phyloP scores from a whole-genome alignment of 1,284 basidiomycete species.

The Mycena citricolor region DNA sequence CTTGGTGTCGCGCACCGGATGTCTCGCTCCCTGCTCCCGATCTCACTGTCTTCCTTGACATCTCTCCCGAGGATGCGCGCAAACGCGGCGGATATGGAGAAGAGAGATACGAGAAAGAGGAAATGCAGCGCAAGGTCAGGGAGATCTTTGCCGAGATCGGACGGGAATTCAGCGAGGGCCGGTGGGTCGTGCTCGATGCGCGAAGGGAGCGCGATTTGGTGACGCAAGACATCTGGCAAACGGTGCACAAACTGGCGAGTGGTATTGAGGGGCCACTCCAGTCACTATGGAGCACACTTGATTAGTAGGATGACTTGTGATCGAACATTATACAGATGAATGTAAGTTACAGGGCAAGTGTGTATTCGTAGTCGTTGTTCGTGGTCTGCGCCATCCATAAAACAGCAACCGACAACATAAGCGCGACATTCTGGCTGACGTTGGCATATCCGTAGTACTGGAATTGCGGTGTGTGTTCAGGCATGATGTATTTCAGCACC shows the following conservation, averaged over 20 bases:
- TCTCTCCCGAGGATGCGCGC: slow-evolving; percentile 71
- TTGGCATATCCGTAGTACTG: slow-evolving; percentile 94
- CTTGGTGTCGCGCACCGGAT: slow-evolving; percentile 88
- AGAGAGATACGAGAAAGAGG: slow-evolving; percentile 85
- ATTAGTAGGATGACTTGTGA: too few relatives aligned
- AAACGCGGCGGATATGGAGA: slow-evolving; percentile 85
- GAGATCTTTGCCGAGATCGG: slow-evolving; percentile 66
- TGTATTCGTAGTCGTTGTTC: slow-evolving; percentile 86
- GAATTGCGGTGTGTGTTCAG: slow-evolving; percentile 73
- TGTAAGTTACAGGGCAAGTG: slow-evolving; percentile 74
- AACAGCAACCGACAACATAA: slow-evolving; percentile 89
- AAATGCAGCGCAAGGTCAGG: slow-evolving; percentile 72
- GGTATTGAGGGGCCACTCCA: too few relatives aligned
- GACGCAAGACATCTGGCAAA: slow-evolving; percentile 16
- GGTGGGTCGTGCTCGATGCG: slow-evolving; percentile 17
- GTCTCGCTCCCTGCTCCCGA: slow-evolving; percentile 87
- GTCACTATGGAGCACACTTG: too few relatives aligned
- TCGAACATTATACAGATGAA: too few relatives aligned
- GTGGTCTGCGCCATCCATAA: slow-evolving; percentile 87
- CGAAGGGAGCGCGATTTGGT: slow-evolving; percentile 26
- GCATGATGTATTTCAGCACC: slow-evolving; percentile 89
- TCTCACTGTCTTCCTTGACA: slow-evolving; percentile 84
- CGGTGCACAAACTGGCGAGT: too few relatives aligned
- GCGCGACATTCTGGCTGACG: slow-evolving; percentile 86
- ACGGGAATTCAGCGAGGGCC: slow-evolving; percentile 30